These are phyloP conservation scores for Geosmithia putterillii DNA, from an alignment of 2,329 filamentous ascomycete genomes.

Conservation along the genomic window DNA sequence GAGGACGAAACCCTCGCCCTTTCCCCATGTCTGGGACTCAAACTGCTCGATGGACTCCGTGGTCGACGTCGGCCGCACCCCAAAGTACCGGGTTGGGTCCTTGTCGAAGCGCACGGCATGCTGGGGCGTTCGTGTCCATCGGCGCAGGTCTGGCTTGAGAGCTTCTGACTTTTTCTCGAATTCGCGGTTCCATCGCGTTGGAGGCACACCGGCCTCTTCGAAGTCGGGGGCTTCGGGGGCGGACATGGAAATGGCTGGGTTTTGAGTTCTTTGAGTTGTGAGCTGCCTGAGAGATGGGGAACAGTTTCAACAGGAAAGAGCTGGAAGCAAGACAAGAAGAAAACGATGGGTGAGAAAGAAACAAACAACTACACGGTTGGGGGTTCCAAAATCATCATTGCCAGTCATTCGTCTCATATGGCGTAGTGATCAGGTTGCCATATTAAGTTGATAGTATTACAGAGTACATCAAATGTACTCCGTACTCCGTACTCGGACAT, in stretches of 20 bases:
- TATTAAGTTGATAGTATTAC: no score
- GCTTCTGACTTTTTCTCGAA: constrained; percentile 3
- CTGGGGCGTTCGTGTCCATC: constrained; percentile 6
- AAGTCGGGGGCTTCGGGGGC: background rate
- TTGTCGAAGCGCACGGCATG: constrained; percentile 10
- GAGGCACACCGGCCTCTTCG: background rate
- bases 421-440: no score
- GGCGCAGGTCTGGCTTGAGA: constrained; percentile 5
- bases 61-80: constrained; percentile 5
- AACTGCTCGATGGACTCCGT: background rate
- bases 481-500: background rate
- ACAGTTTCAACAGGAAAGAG: no score
- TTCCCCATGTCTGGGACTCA: constrained; percentile 9
- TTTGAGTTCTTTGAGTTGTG: no score
- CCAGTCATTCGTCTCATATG: no score
- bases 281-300: no score
- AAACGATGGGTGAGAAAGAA: no score
- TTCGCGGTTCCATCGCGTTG: constrained; percentile 1
- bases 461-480: no score
- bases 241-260: background rate
- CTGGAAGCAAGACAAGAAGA: no score
- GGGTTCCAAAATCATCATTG: no score
- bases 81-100: constrained; percentile 9
- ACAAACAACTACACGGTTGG: no score
- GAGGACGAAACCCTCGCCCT: constrained; percentile 14